Percentiles rank a stretch among this genome's conserved stretches.
Evolutionary conservation across 2,329 filamentous ascomycete species (phyloP).

Genomic region (Simplicillium sp.): DNA sequence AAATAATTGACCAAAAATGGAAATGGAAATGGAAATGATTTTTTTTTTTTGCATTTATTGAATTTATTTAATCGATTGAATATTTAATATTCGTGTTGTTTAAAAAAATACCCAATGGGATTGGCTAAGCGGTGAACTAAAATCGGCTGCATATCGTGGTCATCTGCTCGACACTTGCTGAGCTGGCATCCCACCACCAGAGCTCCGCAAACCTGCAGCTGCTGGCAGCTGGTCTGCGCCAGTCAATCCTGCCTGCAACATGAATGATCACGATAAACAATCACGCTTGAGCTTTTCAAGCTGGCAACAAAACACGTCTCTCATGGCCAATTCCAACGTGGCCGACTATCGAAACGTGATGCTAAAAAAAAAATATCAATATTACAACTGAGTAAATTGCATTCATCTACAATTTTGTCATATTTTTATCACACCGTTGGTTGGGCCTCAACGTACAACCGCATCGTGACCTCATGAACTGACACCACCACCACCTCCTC

Average conservation of each 20-base stretch:
- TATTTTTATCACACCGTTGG: too few species aligned
- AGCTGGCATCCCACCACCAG: slow-evolving; percentile 19
- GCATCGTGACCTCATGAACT: too few species aligned
- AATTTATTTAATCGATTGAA: slow-evolving; percentile 2
- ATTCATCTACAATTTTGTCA: too few species aligned
- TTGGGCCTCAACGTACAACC: too few species aligned
- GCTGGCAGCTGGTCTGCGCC: background rate
- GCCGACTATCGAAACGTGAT: background rate
- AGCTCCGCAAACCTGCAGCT: too few species aligned
- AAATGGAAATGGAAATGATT: too few species aligned
- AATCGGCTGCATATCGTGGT: slow-evolving; percentile 14
- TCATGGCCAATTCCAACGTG: background rate
- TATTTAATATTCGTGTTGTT: background rate
- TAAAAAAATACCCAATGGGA: background rate
- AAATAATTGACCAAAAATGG: too few species aligned
- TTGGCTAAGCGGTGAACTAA: slow-evolving; percentile 1
- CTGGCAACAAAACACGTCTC: background rate
- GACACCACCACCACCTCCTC: too few species aligned
- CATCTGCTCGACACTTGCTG: slow-evolving; percentile 26
- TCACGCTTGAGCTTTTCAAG: background rate
- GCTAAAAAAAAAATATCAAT: background rate
- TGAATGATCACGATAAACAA: background rate
- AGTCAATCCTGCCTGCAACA: slow-evolving; percentile 6
- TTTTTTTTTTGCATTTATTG: too few species aligned
- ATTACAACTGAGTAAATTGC: background rate